Base-by-base conservation (phyloP, 2,329 filamentous ascomycete genomes). In the Claviceps digitariae region DNA sequence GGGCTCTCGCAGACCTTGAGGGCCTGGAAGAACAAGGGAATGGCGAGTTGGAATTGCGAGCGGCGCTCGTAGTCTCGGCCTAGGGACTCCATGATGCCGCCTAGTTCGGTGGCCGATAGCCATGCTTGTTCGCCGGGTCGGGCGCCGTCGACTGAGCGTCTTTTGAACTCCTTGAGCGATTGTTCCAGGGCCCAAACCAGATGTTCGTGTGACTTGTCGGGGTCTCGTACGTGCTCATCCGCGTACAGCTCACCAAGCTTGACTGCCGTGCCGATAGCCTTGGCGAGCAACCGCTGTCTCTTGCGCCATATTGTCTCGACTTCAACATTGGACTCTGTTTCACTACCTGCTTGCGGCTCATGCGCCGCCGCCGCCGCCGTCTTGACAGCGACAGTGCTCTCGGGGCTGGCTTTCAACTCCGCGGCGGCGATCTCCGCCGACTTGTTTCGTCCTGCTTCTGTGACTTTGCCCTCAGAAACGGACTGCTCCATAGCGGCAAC, bases 181-280 rank as follows among this genome's bases (percentile, higher is more conserved):
- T 86, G 84, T 63, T 94, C 87, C 1, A 96, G 86, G 0, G 88
- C 87, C 78, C 87, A 90, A 2, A 87, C 75, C 41, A 96, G 75
- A 62, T 86, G 82, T 17, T 61, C 55, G 62, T 94, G 87, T 0
- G 89, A 88, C 54, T 80, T 78, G 38, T 90, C 83, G 2, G 79
- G 73, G 52, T 94, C 78, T 51, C 86, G 76, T 13, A 95, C 79
- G 63, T 90, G 83, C 52, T 87, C 81, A 55, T 84, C 82, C 4
- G 83, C 77, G 67, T 95, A 95, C 9, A 96, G 72, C 61, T 90
- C 84, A 34, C 86, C 90, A 7, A 97, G 76, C 71, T 95, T 95
- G 53, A 93, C 81, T 59, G 82, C 82, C 40, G 91, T 83, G 21
- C 81, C 82, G 40, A 95, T 79, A 3, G 83, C 78, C 65, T 86